Base-by-base conservation (phyloP, 169 alveolate species). In the Eimeria necatrix region DNA sequence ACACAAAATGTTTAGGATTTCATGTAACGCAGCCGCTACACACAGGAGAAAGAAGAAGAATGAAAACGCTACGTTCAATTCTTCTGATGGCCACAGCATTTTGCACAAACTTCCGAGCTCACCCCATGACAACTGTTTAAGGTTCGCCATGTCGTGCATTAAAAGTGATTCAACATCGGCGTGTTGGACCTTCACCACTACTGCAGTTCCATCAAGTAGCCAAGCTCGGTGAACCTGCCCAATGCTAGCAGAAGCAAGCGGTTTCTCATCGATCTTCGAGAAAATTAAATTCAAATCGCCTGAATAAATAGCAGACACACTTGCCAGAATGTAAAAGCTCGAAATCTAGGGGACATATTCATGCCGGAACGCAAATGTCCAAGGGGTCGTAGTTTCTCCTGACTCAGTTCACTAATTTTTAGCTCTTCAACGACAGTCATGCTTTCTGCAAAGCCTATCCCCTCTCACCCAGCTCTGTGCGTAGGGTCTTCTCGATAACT, bases 391-490 rank as follows among this genome's bases (percentile, higher is more conserved):
- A 32, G 41, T 32, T 32, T 32, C 41, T 32, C 0, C 41, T 32
- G 41, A 32, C 2, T 32, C 41, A 32, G 41, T 32, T 32, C 41
- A 2, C 41, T 32, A 32, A 32, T 32, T 32, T 32, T 32, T 32
- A 32, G 41, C 41, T 32, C 2, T 32, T 2, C 41, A 32, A 32
- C 41, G 41, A 32, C 41, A 32, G 41, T 32, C 41, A 32, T 32
- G 41, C 41, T 2, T 32, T 32, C 41, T 0, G 41, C 41, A 32
- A 32, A 32, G 41, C 2, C 0, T 2, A 32, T 32, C 41, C 32
- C 76, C 14, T 61, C 76, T 24, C 71, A 86, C 99, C 98, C 74
- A 98, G 87, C 68, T 98, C 99, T 60, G 89, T 96, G 83, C 97
- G 97, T 26, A 98, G 41, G 61, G 97, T 96, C 73, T 94, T 96